phyloP scores from a whole-genome alignment of 805 yeast species.

The Yamadazyma akitaensis region DNA sequence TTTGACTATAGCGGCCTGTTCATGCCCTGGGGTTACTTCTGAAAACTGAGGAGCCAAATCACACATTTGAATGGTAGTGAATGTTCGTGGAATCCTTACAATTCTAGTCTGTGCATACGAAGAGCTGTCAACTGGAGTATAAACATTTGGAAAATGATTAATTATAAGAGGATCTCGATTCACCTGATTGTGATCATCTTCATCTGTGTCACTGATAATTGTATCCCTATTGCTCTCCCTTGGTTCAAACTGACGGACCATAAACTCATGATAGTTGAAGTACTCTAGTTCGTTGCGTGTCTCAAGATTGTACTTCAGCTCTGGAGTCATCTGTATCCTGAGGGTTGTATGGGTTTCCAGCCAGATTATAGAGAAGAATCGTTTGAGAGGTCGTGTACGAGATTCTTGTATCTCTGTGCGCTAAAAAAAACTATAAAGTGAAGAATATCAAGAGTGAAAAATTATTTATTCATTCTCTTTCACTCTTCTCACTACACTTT shows the following conservation, averaged over 20 bases:
- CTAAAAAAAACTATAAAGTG: background rate
- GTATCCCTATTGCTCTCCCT: background rate
- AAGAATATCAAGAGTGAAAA: background rate
- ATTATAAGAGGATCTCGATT: slow-evolving; percentile 36
- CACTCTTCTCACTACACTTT: too few relatives aligned
- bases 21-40: slow-evolving; percentile 52
- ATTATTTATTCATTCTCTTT: too few relatives aligned
- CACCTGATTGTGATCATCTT: background rate
- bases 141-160: slow-evolving; percentile 66
- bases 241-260: slow-evolving; percentile 30
- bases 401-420: too few relatives aligned
- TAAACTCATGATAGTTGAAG: slow-evolving; percentile 68
- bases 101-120: slow-evolving; percentile 45
- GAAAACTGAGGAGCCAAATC: slow-evolving; percentile 57
- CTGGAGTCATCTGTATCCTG: background rate
- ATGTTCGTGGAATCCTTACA: slow-evolving; percentile 61
- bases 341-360: background rate
- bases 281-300: slow-evolving; percentile 25
- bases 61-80: slow-evolving; percentile 25
- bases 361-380: background rate
- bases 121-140: slow-evolving; percentile 31
- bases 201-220: background rate
- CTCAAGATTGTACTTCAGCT: slow-evolving; percentile 1
- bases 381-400: background rate
- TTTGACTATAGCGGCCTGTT: slow-evolving; percentile 51